Conservation (phyloP, 768 basidiomycete species). For the Hirschioporus abietinus region DNA sequence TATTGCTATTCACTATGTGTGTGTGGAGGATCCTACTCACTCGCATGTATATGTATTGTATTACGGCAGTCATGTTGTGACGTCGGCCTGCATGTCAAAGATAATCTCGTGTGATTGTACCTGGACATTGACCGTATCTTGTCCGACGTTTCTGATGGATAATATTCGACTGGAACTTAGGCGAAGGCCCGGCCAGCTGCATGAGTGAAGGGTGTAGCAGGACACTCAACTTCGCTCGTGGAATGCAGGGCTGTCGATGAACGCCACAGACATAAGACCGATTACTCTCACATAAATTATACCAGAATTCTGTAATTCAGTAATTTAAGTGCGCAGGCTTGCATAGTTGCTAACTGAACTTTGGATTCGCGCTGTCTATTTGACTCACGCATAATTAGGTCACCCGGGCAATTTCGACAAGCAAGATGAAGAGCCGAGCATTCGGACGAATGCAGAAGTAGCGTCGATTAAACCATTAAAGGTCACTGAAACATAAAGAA, state of each 20-base stretch:
- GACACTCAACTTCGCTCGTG: not conserved
- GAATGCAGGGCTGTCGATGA: not conserved
- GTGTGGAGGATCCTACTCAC: not conserved
- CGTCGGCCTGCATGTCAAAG: not conserved
- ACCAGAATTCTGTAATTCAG: not conserved
- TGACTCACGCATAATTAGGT: not conserved
- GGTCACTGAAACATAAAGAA: not conserved
- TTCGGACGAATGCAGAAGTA: constrained; percentile 8
- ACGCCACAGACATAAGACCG: not conserved
- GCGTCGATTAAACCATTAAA: constrained; percentile 5
- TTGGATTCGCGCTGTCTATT: not conserved
- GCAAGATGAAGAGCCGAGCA: constrained; percentile 8
- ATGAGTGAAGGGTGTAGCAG: not conserved
- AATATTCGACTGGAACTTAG: not conserved
- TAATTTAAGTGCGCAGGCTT: not conserved
- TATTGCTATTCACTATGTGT: not conserved
- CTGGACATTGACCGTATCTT: not conserved
- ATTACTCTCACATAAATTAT: not conserved
- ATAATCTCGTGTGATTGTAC: constrained; percentile 1
- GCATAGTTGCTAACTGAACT: not conserved
- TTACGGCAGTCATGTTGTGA: not conserved
- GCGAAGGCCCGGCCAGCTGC: not conserved
- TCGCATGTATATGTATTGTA: not conserved
- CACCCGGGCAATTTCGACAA: not conserved
- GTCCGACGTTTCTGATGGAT: not conserved